Evolutionary conservation across 116 monocot species (phyloP).

Genomic region (Phalaenopsis hybrid): DNA sequence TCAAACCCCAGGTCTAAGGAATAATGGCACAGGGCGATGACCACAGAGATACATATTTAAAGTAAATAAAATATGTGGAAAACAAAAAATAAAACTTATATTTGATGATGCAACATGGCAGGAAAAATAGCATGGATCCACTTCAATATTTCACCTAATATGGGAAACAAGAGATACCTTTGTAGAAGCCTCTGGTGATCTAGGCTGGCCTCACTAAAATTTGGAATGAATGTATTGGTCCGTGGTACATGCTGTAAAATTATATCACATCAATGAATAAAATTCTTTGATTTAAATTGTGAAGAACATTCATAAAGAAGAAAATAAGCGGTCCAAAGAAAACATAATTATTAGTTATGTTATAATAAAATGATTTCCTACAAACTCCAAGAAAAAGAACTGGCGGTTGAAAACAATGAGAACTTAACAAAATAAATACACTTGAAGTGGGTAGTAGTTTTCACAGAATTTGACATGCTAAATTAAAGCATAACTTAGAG

Average conservation of each 20-base stretch:
- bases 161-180: conserved; percentile 35
- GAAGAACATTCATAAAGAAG: background rate
- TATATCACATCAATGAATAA: conserved; percentile 6
- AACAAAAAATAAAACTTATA: background rate
- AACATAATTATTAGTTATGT: background rate
- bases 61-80: background rate
- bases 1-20: background rate
- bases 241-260: conserved; percentile 83
- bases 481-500: background rate
- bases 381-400: background rate
- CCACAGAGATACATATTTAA: background rate
- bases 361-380: background rate
- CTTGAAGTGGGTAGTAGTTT: background rate
- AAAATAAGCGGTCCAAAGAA: background rate
- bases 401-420: background rate
- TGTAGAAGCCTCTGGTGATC: conserved; percentile 86
- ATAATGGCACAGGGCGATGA: background rate
- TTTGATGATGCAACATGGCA: background rate
- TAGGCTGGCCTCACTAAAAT: conserved; percentile 58
- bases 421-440: background rate
- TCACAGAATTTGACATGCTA: background rate
- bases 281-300: background rate
- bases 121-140: background rate
- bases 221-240: conserved; percentile 78
- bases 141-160: background rate